Evolutionary conservation across 2,329 filamentous ascomycete genomes (phyloP), one percentile per base, ranked within the genome.

Genomic region (Xylaria arbuscula): DNA sequence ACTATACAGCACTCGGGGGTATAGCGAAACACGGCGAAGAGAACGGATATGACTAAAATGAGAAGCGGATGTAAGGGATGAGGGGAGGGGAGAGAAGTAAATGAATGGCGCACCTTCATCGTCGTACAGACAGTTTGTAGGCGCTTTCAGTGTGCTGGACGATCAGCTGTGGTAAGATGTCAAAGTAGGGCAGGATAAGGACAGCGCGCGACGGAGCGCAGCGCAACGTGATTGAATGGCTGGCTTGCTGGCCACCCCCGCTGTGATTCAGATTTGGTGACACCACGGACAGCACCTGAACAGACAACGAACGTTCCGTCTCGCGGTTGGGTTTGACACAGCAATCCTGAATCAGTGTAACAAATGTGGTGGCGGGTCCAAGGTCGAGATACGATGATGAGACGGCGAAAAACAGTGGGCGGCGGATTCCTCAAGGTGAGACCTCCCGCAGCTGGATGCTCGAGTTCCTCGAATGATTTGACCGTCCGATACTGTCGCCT

Each of bases 61-160:
- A 60, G 15, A n/a, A 48, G 50, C 19, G 53, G 50, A 63, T 51
- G 58, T 45, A 61, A 48, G 34, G 53, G 48, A 62, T 54, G 68
- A 55, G 59, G 58, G 65, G 67, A 62, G 62, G 48, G 63, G 57
- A 58, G 64, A 57, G 59, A 61, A 58, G 64, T 70, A 69, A 67
- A 71, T 76, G 76, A 76, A 76, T 75, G 73, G 72, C 77, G 73
- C 73, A 79, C 77, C 77, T 78, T 79, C 77, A 79, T 79, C 62
- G 77, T 79, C 47, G 72, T 70, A 79, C 77, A 70, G 70, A 67
- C 62, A 66, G 67, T 62, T 62, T 71, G 65, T 67, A 67, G 55
- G 68, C 56, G 67, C 74, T 71, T 51, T 74, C 70, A 71, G 72
- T 69, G 68, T 70, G 69, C 74, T 71, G 70, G 58, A 70, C 70